Conservation (phyloP, 805 yeast species). For the Maudiozyma serrabonitensis region DNA sequence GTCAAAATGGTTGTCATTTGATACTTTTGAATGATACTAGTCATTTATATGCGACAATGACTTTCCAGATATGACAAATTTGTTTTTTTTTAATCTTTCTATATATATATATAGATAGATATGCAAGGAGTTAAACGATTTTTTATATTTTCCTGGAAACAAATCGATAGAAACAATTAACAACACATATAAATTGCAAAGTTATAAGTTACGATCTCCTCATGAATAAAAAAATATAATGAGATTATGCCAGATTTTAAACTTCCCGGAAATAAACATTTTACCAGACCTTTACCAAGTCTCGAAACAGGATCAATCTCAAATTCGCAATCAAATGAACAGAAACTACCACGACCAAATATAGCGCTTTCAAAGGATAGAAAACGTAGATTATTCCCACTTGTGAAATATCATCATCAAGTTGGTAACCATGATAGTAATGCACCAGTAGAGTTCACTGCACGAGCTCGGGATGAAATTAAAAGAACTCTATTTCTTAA, state of each 20-base stretch:
- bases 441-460: slow-evolving; percentile 27
- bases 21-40: too few species aligned
- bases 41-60: too few species aligned
- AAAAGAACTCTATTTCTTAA: slow-evolving; percentile 13
- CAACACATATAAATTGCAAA: too few species aligned
- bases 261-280: neutral
- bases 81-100: too few species aligned
- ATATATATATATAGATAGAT: too few species aligned
- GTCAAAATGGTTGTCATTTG: too few species aligned
- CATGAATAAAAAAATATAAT: neutral
- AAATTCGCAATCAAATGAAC: neutral
- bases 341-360: neutral
- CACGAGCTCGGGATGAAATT: slow-evolving; percentile 28
- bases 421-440: neutral
- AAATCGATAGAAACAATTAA: too few species aligned
- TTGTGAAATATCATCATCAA: neutral
- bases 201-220: too few species aligned
- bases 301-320: too few species aligned
- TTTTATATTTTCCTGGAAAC: too few species aligned
- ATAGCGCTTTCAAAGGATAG: neutral
- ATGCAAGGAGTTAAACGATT: too few species aligned
- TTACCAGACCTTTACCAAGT: neutral
- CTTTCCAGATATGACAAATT: too few species aligned
- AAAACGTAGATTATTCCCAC: neutral
- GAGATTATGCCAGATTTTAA: neutral